Evolutionary conservation across 2,329 filamentous ascomycete genomes (phyloP).

Genomic region (Arthrobotrys conoides): DNA sequence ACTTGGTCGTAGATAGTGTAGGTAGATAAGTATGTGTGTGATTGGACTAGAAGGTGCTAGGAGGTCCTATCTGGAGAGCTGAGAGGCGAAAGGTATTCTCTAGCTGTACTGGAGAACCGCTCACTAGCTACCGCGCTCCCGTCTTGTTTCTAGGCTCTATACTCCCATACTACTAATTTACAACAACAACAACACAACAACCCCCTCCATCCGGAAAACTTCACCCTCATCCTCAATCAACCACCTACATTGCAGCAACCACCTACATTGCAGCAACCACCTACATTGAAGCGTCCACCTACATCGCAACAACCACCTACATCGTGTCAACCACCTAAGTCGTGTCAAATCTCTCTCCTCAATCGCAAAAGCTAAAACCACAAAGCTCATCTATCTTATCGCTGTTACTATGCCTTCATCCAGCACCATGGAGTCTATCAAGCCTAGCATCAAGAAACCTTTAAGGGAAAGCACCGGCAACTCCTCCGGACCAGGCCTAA

Average conservation of each 20-base stretch:
- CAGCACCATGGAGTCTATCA: neutral
- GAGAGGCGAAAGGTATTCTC: neutral
- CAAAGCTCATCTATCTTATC: neutral
- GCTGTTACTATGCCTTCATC: neutral
- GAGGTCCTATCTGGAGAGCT: neutral
- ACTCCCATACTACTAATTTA: neutral
- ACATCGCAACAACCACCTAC: too few species aligned
- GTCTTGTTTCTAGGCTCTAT: too few species aligned
- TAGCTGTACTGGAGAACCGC: too few species aligned
- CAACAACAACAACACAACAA: too few species aligned
- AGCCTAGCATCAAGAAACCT: constrained; percentile 5
- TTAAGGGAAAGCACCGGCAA: neutral
- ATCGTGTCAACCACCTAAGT: neutral
- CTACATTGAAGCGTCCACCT: too few species aligned
- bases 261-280: too few species aligned
- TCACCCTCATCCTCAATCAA: too few species aligned
- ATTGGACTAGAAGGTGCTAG: neutral
- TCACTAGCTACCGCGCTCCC: neutral
- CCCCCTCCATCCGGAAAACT: too few species aligned
- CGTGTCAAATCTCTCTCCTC: neutral
- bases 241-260: too few species aligned
- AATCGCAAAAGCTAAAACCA: neutral
- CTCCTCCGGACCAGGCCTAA: neutral
- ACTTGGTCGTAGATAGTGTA: too few species aligned
- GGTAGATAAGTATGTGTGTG: too few species aligned